These are phyloP conservation scores for Adansonia digitata DNA, from an alignment of 345 rosid species.

Conservation along the genomic window DNA sequence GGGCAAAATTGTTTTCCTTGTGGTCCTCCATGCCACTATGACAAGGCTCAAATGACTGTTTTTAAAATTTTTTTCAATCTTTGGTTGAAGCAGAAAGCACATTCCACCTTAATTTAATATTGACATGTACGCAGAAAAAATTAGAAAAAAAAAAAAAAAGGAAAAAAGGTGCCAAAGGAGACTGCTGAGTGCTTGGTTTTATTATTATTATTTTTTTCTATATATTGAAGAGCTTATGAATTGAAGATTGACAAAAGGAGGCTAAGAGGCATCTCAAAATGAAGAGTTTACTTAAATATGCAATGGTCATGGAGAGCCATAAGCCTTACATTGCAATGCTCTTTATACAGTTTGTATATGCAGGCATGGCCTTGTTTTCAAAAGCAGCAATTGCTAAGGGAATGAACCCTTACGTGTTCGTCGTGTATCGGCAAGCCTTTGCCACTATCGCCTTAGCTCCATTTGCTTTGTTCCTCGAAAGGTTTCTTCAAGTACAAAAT, in stretches of 20 bases:
- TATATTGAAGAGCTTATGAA: constrained; percentile 2
- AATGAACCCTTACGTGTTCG: constrained; percentile 73
- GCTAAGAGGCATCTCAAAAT: constrained; percentile 6
- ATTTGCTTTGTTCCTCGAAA: constrained; percentile 66
- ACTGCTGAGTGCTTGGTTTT: not conserved
- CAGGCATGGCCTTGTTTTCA: constrained; percentile 82
- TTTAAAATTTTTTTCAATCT: not conserved
- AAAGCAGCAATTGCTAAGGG: constrained; percentile 69
- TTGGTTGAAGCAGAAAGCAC: not conserved
- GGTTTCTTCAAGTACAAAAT: constrained; percentile 29
- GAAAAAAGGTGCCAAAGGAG: not conserved
- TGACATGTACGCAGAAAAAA: not conserved
- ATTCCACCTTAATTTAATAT: not conserved
- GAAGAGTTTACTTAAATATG: constrained; percentile 20
- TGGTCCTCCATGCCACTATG: constrained; percentile 1
- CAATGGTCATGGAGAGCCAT: constrained; percentile 21
- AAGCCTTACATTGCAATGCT: constrained; percentile 65
- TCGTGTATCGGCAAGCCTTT: constrained; percentile 73
- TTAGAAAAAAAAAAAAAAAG: not conserved
- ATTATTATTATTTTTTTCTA: no score
- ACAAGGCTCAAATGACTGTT: not conserved
- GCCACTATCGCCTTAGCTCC: constrained; percentile 66
- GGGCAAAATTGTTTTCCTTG: not conserved
- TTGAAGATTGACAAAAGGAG: not conserved
- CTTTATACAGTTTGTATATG: constrained; percentile 51